Base-by-base conservation (phyloP, 148 eudicot genomes). In the Fagopyrum esculentum region DNA sequence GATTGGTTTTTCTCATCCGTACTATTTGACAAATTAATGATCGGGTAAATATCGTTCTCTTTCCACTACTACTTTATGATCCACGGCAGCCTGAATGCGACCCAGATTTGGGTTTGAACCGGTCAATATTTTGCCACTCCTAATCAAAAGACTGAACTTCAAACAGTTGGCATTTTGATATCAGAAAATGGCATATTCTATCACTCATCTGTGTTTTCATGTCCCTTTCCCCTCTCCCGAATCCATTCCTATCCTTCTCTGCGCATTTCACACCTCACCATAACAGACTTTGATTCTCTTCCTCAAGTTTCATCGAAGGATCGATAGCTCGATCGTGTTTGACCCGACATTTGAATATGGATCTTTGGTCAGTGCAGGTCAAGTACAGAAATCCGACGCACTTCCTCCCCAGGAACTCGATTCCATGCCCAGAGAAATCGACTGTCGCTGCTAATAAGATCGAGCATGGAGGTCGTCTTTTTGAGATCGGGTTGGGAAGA, bases 301-400 rank as follows among this genome's bases (percentile, higher is more conserved):
- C 71, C 71, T 66, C 71, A 66, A 66, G 9, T 6, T 63, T 63
- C 44, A 63, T 11, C 16, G 9, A 43, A 40, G 46, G 71, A 66
- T 66, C 71, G 15, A 43, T 8, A 40, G 43, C 6, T 43, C 71
- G 17, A 43, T 66, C 71, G 71, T 40, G 46, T 15, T 43, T 47
- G 35, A 71, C 74, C 51, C 55, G 22, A 71, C 46, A 46, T 45
- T 17, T 22, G 74, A 73, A 19, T 2, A 91, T 91, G 97, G 91
- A 89, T 91, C 90, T 87, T 48, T 87, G 90, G 82, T 85, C 90
- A 19, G 86, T 89, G 60, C 93, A 85, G 70, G 87, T 88, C 54
- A 89, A 86, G 78, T 81, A 69, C 81, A 78, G 77, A 22, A 77
- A 77, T 75, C 82, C 81, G 44, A 61, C 80, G 51, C 81, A 81